Percentiles rank a stretch among this genome's conserved stretches.
These are phyloP conservation scores for Aurantiochytrium sp. DNA, from an alignment of 108 stramenopile species.

Conservation along the genomic window DNA sequence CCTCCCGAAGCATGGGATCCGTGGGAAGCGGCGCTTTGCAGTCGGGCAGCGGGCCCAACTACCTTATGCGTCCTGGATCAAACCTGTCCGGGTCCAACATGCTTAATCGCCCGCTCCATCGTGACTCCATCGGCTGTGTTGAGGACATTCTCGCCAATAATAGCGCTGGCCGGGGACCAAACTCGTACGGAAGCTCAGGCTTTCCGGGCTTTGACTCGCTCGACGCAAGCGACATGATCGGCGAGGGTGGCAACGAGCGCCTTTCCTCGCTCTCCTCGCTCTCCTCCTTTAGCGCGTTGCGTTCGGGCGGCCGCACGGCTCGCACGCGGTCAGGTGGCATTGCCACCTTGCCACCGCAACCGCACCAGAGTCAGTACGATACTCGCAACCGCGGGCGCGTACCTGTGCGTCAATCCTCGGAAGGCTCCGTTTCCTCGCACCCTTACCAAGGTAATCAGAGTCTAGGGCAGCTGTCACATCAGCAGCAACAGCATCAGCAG, in stretches of 20 bases:
- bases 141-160: neutral
- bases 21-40: neutral
- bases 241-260: neutral
- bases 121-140: neutral
- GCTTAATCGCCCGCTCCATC: neutral
- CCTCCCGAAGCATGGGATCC: neutral
- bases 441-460: no score
- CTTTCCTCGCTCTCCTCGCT: neutral
- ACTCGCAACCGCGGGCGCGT: neutral
- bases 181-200: neutral
- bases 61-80: neutral
- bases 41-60: neutral
- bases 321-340: neutral
- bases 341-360: neutral
- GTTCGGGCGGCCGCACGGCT: neutral
- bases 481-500: no score
- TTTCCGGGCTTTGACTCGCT: neutral
- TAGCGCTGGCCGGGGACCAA: neutral
- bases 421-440: neutral
- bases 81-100: neutral
- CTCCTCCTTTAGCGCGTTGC: neutral
- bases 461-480: no score
- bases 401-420: neutral
- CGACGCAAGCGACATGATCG: neutral
- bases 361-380: neutral